These are phyloP conservation scores for Solanum appendiculatum DNA, from an alignment of 257 asterid species.

Conservation along the genomic window DNA sequence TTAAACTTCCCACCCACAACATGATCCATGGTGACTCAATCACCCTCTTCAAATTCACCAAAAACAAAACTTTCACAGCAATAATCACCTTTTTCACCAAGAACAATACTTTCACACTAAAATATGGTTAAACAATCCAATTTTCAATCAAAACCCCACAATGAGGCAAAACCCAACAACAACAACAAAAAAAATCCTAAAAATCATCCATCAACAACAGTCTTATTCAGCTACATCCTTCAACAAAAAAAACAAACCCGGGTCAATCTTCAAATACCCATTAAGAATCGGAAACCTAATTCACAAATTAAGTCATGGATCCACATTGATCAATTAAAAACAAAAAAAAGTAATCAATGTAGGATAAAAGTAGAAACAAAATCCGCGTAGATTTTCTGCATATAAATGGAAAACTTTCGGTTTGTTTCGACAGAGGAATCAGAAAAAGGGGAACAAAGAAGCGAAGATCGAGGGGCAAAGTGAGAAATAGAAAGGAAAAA, in stretches of 20 bases:
- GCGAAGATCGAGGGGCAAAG: slow-evolving; percentile 18
- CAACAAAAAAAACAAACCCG: slow-evolving; percentile 11
- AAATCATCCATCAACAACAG: background rate
- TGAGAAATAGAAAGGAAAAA: slow-evolving; percentile 41
- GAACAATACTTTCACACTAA: background rate
- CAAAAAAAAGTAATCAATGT: slow-evolving; percentile 15
- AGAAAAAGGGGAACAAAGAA: slow-evolving; percentile 6
- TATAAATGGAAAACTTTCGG: background rate
- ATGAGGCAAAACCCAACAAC: background rate
- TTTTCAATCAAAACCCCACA: background rate
- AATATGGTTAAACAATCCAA: background rate
- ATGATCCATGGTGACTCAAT: slow-evolving; percentile 49
- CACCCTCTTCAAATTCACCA: background rate
- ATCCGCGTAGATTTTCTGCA: background rate
- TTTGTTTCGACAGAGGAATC: slow-evolving; percentile 1
- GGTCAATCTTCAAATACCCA: slow-evolving; percentile 2
- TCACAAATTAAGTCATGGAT: slow-evolving; percentile 11
- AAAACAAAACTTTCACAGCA: background rate
- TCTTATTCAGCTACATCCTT: slow-evolving; percentile 37
- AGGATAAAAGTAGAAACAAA: background rate
- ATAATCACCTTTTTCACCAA: background rate
- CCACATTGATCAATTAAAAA: slow-evolving; percentile 16
- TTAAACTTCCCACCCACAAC: slow-evolving; percentile 88
- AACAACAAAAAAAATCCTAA: background rate
- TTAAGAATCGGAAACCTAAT: slow-evolving; percentile 32